These are phyloP conservation scores for Spathaspora gorwiae DNA, from an alignment of 805 yeast genomes.

Conservation along the genomic window DNA sequence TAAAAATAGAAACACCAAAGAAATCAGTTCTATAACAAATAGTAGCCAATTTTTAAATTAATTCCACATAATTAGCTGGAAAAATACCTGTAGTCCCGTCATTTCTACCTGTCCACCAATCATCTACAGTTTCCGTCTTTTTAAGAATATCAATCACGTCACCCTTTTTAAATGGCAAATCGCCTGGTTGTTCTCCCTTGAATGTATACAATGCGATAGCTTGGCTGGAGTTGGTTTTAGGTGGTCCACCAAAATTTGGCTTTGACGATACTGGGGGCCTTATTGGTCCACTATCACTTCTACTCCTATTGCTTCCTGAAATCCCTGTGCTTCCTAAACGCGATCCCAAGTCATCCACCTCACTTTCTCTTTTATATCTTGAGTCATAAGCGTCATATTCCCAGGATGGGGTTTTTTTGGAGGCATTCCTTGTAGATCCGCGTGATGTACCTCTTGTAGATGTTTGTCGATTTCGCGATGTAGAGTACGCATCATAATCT, in stretches of 20 bases:
- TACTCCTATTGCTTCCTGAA: conserved; percentile 7
- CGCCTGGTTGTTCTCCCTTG: conserved; percentile 92
- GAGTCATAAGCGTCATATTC: conserved; percentile 83
- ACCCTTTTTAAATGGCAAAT: conserved; percentile 88
- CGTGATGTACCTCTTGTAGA: conserved; percentile 15
- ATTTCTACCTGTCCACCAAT: conserved; percentile 97
- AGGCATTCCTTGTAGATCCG: conserved; percentile 19
- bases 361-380: conserved; percentile 24
- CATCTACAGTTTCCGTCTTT: conserved; percentile 83
- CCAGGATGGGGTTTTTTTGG: conserved; percentile 48
- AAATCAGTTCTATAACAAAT: too few species aligned
- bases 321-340: conserved; percentile 32
- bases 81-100: conserved; percentile 86
- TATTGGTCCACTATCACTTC: conserved; percentile 14
- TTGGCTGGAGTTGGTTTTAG: conserved; percentile 51
- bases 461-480: conserved; percentile 17
- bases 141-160: conserved; percentile 85
- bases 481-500: conserved; percentile 33
- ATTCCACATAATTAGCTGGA: conserved; percentile 95
- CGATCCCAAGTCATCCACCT: conserved; percentile 29
- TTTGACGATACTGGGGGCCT: conserved; percentile 38
- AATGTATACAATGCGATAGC: conserved; percentile 89
- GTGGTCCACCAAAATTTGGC: conserved; percentile 35
- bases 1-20: too few species aligned
- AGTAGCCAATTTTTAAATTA: conserved; percentile 36